These are phyloP conservation scores for Cyclocybe aegerita DNA, from an alignment of 768 basidiomycete species.

Conservation along the genomic window DNA sequence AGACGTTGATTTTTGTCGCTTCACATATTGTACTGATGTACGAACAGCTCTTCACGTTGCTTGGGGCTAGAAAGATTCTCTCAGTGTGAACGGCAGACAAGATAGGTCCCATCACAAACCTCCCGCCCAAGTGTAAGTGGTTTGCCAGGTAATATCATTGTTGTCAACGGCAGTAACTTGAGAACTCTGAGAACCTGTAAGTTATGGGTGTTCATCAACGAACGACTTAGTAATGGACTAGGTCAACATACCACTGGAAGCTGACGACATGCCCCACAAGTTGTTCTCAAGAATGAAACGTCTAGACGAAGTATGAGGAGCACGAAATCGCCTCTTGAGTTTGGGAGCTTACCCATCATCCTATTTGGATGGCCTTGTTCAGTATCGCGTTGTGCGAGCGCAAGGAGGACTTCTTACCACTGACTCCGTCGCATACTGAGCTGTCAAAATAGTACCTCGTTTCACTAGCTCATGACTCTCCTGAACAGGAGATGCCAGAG, in stretches of 20 bases:
- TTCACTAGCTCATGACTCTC: constrained; percentile 5
- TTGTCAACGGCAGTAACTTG: constrained; percentile 27
- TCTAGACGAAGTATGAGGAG: constrained; percentile 1
- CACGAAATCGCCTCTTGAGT: not conserved
- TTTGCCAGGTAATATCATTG: constrained; percentile 28
- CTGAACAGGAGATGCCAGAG: not conserved
- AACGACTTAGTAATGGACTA: not conserved
- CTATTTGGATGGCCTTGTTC: constrained; percentile 1
- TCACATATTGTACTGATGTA: constrained; percentile 3
- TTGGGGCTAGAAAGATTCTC: not conserved
- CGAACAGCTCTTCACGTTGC: constrained; percentile 33
- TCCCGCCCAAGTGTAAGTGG: constrained; percentile 31
- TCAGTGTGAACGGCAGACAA: not conserved
- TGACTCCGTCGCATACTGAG: constrained; percentile 28
- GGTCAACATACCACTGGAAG: constrained; percentile 19
- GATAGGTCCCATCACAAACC: constrained; percentile 13
- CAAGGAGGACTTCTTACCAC: constrained; percentile 17
- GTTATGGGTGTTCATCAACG: not conserved
- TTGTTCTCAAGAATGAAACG: constrained; percentile 29
- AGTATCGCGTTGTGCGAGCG: not conserved
- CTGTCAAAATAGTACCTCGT: constrained; percentile 27
- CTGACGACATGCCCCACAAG: constrained; percentile 29
- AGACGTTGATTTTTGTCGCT: not conserved
- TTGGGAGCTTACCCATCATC: constrained; percentile 14
- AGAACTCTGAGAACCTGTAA: constrained; percentile 27